Evolutionary conservation across 1,284 basidiomycete species (phyloP), one percentile per base, ranked within the genome.

Genomic region (Cryptococcus depauperatus): DNA sequence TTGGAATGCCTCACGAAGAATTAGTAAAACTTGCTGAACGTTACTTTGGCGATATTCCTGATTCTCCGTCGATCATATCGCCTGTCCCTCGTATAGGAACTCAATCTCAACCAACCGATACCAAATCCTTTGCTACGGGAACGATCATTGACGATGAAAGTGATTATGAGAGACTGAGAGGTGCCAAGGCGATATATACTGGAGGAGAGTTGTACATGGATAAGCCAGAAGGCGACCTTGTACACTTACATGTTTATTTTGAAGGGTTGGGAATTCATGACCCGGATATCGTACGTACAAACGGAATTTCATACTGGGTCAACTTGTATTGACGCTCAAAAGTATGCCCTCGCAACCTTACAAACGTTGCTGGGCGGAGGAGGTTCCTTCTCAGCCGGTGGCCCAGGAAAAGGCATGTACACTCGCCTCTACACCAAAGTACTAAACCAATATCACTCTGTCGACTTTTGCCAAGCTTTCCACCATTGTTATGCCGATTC

Each of bases 331-430:
- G 35, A 30, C 11, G 16, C 35, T 50, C 28, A 46, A 2, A 34
- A 70, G 67, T 98, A 93, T 67, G 79, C 89, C 5, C 78, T 96
- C 11, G 93, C 95, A 22, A 91, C 88, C 0, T 84, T 98, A 71
- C 93, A 98, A 69, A 85, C 93, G 35, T 78, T 97, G 27, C 80
- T 98, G 10, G 93, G 93, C 28, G 93, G 93, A 3, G 93, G 93
- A 8, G 91, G 91, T 25, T 85, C 82, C 66, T 97, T 97, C 76
- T 92, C 88, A 32, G 92, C 92, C 16, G 88, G 85, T 55, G 93
- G 93, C 3, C 93, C 93, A 2, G 93, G 93, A 35, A 98, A 98
- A 75, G 95, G 93, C 59, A 97, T 98, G 91, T 97, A 96, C 76
- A 91, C 89, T 30, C 84, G 93, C 16, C 74, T 97, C 43, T 97